Conservation (phyloP, 345 rosid species). For the Chamaenerion angustifolium region DNA sequence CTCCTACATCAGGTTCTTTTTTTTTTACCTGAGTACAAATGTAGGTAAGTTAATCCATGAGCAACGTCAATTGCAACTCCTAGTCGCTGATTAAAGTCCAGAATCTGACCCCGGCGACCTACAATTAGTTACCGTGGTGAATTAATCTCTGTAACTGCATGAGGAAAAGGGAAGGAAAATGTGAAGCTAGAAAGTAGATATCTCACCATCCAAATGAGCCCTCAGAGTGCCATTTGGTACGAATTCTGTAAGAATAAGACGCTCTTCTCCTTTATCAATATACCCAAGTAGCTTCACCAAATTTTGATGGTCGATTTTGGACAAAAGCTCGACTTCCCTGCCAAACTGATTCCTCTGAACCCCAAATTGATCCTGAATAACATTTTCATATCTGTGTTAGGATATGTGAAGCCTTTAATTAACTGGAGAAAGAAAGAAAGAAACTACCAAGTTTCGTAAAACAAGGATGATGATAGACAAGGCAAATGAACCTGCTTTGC, state of each 20-base stretch:
- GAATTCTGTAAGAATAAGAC: conserved; percentile 81
- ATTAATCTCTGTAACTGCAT: too few species aligned
- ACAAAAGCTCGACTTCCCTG: conserved; percentile 84
- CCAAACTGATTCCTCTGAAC: conserved; percentile 60
- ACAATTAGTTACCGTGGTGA: conserved; percentile 6
- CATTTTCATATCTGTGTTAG: conserved; percentile 2
- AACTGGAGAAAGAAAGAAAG: too few species aligned
- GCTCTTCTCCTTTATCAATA: conserved; percentile 67
- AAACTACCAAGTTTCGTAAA: too few species aligned
- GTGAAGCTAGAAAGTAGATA: conserved; percentile 1
- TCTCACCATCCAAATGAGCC: conserved; percentile 93
- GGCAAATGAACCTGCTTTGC: conserved; percentile 57
- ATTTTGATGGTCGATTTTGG: conserved; percentile 83
- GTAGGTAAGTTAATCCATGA: conserved; percentile 92
- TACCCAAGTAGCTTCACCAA: conserved; percentile 85
- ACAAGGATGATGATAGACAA: too few species aligned
- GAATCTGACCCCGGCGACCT: conserved; percentile 54
- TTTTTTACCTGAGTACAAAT: conserved; percentile 65
- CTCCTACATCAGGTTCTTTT: too few species aligned
- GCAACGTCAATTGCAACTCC: conserved; percentile 88
- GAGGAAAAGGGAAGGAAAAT: neutral
- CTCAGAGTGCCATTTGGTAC: conserved; percentile 90
- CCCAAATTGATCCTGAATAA: conserved; percentile 51
- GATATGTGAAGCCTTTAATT: too few species aligned
- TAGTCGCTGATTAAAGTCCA: conserved; percentile 89